Base-by-base conservation (phyloP, 1,284 basidiomycete species). In the Pulchroboletus neoregius region DNA sequence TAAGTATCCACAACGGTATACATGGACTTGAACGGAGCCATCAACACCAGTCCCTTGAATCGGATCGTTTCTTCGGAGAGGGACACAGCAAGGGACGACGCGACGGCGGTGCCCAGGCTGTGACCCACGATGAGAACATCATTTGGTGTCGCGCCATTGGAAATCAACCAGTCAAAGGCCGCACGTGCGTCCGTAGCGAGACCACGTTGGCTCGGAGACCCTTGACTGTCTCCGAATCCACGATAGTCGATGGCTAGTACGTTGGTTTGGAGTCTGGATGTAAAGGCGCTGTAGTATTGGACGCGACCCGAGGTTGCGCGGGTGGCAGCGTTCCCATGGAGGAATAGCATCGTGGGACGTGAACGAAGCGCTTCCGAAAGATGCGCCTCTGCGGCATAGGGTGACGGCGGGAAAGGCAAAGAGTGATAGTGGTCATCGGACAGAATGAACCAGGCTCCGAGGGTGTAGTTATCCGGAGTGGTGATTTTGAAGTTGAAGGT, bases 391-490 rank as follows among this genome's bases (percentile, higher is more conserved):
- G 54, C 58, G 31, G 55, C 74, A 46, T 58, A 73, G 6, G 60
- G 51, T 3, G 56, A 54, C 1, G 58, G 60, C 1, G 63, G 71
- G 13, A 68, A 55, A 7, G 66, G 69, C 27, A 78, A 62, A 1
- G 71, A 61, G 23, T 75, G 76, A 66, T 89, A 89, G 55, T 78
- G 76, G 1, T 71, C 56, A 39, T 91, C 82, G 1, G 88, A 85
- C 38, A 96, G 73, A 26, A 93, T 69, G 65, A 95, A 92, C 94
- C 94, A 98, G 7, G 87, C 86, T 6, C 94, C 94, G 24, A 97
- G 67, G 0, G 73, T 76, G 50, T 87, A 76, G 39, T 89, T 87
- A 61, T 97, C 94, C 0, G 78, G 59, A 0, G 92, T 93, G 9
- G 70, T 64, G 5, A 96, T 68, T 42, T 77, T 68, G 20, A 94